Conservation (phyloP, 164 flowering plant genomes). For the Kalanchoe fedtschenkoi region DNA sequence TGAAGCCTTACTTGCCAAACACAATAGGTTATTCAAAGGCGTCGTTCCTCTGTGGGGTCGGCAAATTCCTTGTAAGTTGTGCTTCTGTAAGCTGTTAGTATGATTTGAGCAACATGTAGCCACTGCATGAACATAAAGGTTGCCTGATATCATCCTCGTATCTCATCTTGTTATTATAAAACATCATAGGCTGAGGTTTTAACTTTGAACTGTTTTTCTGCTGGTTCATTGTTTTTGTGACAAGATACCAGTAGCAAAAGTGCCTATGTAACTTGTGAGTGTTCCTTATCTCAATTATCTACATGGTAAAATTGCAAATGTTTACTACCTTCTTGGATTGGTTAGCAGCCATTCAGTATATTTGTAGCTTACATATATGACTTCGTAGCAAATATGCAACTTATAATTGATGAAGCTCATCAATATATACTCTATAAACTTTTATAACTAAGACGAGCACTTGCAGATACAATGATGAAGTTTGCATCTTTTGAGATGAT, state of each 20-base stretch:
- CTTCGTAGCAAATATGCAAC: too few species aligned
- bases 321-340: not conserved
- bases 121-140: not conserved
- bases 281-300: not conserved
- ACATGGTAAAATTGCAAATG: not conserved
- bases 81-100: not conserved
- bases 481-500: constrained; percentile 77
- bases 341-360: not conserved
- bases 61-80: constrained; percentile 68
- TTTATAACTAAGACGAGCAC: not conserved
- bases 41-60: constrained; percentile 82
- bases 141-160: too few species aligned
- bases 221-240: not conserved
- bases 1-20: constrained; percentile 10
- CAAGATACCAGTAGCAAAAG: not conserved
- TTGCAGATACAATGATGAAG: constrained; percentile 84
- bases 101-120: not conserved
- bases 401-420: too few species aligned
- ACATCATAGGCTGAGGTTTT: not conserved
- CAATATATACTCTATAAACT: too few species aligned
- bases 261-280: not conserved
- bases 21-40: constrained; percentile 62
- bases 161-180: too few species aligned
- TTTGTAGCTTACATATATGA: not conserved
- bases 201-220: not conserved